A percentile compares a stretch with the other conserved stretches of the same genome.
These are phyloP conservation scores for Solanum clarkiae DNA, from an alignment of 257 asterid species.

Conservation along the genomic window DNA sequence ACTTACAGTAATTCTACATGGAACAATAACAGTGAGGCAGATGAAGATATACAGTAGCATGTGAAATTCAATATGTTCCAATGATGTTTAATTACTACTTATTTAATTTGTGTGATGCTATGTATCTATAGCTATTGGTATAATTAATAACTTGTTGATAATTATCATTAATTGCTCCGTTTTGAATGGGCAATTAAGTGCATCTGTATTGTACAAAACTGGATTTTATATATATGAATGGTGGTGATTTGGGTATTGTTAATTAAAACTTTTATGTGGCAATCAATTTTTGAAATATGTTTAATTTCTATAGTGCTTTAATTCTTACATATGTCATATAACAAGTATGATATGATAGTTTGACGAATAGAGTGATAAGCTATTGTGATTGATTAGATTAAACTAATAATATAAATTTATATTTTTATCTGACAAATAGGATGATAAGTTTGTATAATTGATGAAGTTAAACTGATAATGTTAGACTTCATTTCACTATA, in stretches of 20 bases:
- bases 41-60: neutral
- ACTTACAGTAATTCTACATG: neutral
- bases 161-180: neutral
- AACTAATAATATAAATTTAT: no score
- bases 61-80: neutral
- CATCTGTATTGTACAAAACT: neutral
- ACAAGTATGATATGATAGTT: no score
- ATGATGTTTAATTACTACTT: neutral
- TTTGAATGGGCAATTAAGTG: neutral
- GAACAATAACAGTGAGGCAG: neutral
- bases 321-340: neutral
- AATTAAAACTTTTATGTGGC: neutral
- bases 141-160: neutral
- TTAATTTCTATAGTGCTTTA: no score
- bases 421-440: no score
- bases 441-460: neutral
- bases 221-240: neutral
- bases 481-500: neutral
- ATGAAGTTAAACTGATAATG: neutral
- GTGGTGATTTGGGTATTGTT: neutral
- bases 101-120: neutral
- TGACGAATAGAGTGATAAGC: no score
- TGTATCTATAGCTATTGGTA: neutral
- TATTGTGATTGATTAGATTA: no score
- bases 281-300: neutral